A percentile compares a stretch with the other conserved stretches of the same genome.
phyloP scores from a whole-genome alignment of 768 basidiomycete genomes.

The Pleurotus salmoneostramineus region DNA sequence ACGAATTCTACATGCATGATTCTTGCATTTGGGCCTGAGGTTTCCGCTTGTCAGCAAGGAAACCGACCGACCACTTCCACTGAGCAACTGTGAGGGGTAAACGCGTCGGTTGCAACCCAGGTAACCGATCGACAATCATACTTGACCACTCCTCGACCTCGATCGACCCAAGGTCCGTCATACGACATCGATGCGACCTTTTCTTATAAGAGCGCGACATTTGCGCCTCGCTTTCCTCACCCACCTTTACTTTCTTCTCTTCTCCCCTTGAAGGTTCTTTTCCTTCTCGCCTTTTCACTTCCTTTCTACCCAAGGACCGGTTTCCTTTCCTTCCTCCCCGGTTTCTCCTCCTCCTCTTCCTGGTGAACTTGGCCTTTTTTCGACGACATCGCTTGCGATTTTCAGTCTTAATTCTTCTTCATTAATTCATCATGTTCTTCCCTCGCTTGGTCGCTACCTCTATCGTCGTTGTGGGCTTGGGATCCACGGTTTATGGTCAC shows the following conservation, averaged over 20 bases:
- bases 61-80: no score
- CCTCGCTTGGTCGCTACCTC: constrained; percentile 23
- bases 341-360: neutral
- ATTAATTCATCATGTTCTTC: constrained; percentile 17
- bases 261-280: neutral
- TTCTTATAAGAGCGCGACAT: neutral
- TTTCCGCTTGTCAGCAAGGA: no score
- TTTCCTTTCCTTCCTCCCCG: constrained; percentile 3
- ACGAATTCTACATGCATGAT: no score
- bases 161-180: neutral
- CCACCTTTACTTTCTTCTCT: constrained; percentile 1
- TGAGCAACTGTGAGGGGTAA: no score
- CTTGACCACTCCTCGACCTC: neutral
- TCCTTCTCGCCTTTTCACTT: neutral
- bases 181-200: neutral
- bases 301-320: neutral
- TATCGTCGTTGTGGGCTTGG: constrained; percentile 26
- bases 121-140: no score
- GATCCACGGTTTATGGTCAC: constrained; percentile 31
- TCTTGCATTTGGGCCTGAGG: no score
- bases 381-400: constrained; percentile 4
- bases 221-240: neutral
- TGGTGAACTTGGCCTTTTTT: neutral
- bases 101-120: no score
- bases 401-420: neutral